These are phyloP conservation scores for Primulina huaijiensis DNA, from an alignment of 257 asterid genomes.

Conservation along the genomic window DNA sequence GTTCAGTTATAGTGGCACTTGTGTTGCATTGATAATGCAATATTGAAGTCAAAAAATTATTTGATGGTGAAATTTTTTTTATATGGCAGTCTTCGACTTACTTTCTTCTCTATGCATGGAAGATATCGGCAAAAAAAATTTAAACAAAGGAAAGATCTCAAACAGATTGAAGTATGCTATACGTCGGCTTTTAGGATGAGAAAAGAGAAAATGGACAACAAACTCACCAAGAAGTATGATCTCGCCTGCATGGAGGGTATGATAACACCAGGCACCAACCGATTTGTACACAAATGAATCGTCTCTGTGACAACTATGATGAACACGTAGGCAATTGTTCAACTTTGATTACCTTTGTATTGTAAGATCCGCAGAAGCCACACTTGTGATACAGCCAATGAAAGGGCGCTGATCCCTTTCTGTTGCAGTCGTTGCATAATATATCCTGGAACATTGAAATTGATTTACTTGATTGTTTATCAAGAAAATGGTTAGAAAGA, in stretches of 20 bases:
- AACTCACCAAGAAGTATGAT: neutral
- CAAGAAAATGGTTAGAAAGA: neutral
- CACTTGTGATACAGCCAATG: slow-evolving; percentile 98
- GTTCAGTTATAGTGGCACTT: too few relatives aligned
- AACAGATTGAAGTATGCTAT: too few relatives aligned
- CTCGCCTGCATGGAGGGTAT: neutral
- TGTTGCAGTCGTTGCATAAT: slow-evolving; percentile 84
- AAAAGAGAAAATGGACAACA: too few relatives aligned
- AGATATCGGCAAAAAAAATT: too few relatives aligned
- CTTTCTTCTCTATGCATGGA: too few relatives aligned
- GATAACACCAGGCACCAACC: neutral
- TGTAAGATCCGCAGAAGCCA: slow-evolving; percentile 77
- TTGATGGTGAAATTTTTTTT: too few relatives aligned
- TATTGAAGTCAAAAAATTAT: too few relatives aligned
- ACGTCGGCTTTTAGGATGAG: too few relatives aligned
- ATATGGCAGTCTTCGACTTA: too few relatives aligned
- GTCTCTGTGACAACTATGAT: slow-evolving; percentile 27
- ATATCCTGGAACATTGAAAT: slow-evolving; percentile 52
- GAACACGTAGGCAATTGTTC: slow-evolving; percentile 58
- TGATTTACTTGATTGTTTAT: neutral
- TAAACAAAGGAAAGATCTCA: too few relatives aligned
- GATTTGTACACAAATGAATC: neutral
- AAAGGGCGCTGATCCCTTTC: slow-evolving; percentile 70
- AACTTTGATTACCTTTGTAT: slow-evolving; percentile 81
- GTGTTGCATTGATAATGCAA: too few relatives aligned